Conservation (phyloP, 1,284 basidiomycete genomes). For the Pholiota adiposa region DNA sequence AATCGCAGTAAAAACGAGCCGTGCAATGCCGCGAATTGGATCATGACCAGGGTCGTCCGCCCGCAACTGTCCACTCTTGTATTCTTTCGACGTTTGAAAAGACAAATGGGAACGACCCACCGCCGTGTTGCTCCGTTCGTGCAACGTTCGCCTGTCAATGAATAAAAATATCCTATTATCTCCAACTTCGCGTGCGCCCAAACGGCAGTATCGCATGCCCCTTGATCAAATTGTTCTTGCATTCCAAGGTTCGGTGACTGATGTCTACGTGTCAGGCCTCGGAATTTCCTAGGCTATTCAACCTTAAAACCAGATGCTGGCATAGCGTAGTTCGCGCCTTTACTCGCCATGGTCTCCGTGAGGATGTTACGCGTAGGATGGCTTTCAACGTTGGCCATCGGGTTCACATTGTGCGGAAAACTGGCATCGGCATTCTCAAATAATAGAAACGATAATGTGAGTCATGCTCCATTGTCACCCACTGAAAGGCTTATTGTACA, state of each 20-base stretch:
- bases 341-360: conserved; percentile 15
- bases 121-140: not conserved
- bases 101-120: not conserved
- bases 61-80: not conserved
- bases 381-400: conserved; percentile 13
- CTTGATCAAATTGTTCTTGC: not conserved
- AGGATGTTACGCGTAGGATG: conserved; percentile 13
- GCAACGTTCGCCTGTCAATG: not conserved
- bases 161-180: conserved; percentile 8
- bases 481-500: too few species aligned
- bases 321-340: conserved; percentile 14
- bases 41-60: not conserved
- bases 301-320: conserved; percentile 8
- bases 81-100: not conserved
- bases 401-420: conserved; percentile 15
- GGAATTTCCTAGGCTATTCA: conserved; percentile 9
- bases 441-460: conserved; percentile 38
- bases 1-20: not conserved
- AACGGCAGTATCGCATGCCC: not conserved
- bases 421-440: conserved; percentile 32
- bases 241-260: conserved; percentile 11
- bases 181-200: conserved; percentile 3
- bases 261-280: conserved; percentile 26
- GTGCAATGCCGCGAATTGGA: not conserved
- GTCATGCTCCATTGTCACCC: too few species aligned